Evolutionary conservation across 352 stramenopile species (phyloP).

Genomic region (Peronosclerospora sorghi): DNA sequence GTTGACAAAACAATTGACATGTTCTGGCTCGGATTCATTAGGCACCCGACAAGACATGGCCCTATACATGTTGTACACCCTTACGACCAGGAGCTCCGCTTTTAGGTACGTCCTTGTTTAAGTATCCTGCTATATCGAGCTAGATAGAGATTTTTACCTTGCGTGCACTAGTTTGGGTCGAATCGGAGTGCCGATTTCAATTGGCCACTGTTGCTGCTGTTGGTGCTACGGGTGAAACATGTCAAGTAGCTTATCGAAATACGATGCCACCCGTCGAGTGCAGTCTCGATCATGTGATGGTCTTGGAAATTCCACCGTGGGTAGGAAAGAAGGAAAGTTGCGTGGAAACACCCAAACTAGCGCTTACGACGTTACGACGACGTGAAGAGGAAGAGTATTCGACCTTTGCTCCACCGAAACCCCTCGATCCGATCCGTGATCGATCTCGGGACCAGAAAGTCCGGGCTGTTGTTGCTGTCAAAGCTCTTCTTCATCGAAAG

Average conservation of each 20-base stretch:
- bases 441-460: slow-evolving; percentile 30
- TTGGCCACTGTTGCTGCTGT: slow-evolving; percentile 25
- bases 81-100: slow-evolving; percentile 17
- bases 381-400: slow-evolving; percentile 3
- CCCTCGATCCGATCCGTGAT: background rate
- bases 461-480: slow-evolving; percentile 32
- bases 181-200: slow-evolving; percentile 27
- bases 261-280: slow-evolving; percentile 20
- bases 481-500: slow-evolving; percentile 60
- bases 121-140: background rate
- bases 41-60: slow-evolving; percentile 12
- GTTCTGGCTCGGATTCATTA: slow-evolving; percentile 2
- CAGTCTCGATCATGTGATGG: slow-evolving; percentile 45
- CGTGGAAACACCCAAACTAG: slow-evolving; percentile 3
- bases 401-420: background rate
- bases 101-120: slow-evolving; percentile 16
- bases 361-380: slow-evolving; percentile 18
- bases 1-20: background rate
- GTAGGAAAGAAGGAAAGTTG: slow-evolving; percentile 1
- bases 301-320: slow-evolving; percentile 26
- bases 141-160: too few relatives aligned
- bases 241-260: slow-evolving; percentile 19
- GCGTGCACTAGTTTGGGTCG: slow-evolving; percentile 21
- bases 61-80: slow-evolving; percentile 10
- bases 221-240: slow-evolving; percentile 16